A percentile compares a stretch with the other conserved stretches of the same genome.
Evolutionary conservation across 371 early-diverging fungal species (phyloP).

Genomic region (Choanephora cucurbitarum): DNA sequence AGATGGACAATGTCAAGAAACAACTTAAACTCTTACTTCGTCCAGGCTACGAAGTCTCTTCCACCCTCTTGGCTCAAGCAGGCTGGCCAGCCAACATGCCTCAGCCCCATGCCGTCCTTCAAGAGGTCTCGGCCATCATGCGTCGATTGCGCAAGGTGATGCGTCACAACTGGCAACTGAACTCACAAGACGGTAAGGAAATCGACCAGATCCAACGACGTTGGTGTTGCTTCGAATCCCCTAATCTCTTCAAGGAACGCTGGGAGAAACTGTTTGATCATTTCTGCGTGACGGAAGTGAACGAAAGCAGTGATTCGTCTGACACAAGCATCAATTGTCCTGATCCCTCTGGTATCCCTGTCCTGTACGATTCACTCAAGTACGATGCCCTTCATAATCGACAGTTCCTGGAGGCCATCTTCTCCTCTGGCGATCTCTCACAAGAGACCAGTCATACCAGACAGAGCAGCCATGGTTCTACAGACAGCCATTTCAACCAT

Average conservation of each 20-base stretch:
- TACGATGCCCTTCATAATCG: conserved; percentile 96
- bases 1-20: conserved; percentile 85
- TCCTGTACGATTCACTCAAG: conserved; percentile 94
- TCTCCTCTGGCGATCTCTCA: conserved; percentile 51
- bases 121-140: conserved; percentile 72
- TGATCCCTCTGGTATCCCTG: conserved; percentile 90
- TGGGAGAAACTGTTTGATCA: conserved; percentile 95
- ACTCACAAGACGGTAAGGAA: conserved; percentile 39
- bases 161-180: conserved; percentile 68
- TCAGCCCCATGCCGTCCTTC: conserved; percentile 70
- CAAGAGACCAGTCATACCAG: background rate
- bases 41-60: conserved; percentile 52
- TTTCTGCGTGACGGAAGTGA: conserved; percentile 76
- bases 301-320: conserved; percentile 19
- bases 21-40: conserved; percentile 62
- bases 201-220: conserved; percentile 59
- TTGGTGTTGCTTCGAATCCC: conserved; percentile 85
- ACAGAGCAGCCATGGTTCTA: background rate
- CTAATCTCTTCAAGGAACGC: conserved; percentile 80
- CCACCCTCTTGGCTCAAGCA: conserved; percentile 32
- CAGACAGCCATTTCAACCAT: conserved; percentile 9
- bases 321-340: conserved; percentile 19
- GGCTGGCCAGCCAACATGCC: conserved; percentile 59
- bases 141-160: conserved; percentile 69
- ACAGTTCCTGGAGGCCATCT: conserved; percentile 76